Evolutionary conservation across 2,329 filamentous ascomycete genomes (phyloP), one percentile per base, ranked within the genome.

Genomic region (Dothideomycetes sp.): DNA sequence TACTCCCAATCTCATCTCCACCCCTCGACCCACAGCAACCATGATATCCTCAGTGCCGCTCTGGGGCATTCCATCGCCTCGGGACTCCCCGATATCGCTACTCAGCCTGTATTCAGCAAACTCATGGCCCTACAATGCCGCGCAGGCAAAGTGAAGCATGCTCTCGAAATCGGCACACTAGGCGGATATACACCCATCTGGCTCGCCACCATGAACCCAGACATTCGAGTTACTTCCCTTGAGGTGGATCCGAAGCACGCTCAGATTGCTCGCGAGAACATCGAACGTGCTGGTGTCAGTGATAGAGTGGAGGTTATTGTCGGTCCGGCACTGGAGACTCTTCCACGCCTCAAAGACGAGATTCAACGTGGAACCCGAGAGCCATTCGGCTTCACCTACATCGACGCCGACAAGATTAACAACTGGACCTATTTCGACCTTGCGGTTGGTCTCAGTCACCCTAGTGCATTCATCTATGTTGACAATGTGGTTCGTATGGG

Each of bases 151-250:
- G 40, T 37, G 5, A 45, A 38, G 46, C 44, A 41, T 51, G 57
- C 68, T 2, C 65, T 77, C 27, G 73, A 77, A 49, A 57, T 77
- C 35, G 73, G 73, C 17, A 75, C 70, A 0, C 52, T 77, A 18
- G 72, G 72, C 10, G 72, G 65, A 5, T 76, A 73, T 52, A 66
- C 64, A 1, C 63, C 67, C 11, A 69, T 75, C 39, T 75, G 68
- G 61, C 60, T 77, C 36, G 70, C 70, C 3, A 52, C 52, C 15
- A 50, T 57, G 10, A 54, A 52, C 9, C 57, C 59, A 0, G 49
- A 55, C 15, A 48, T 60, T 4, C 50, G 61, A 14, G 62, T 76
- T 12, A 73, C 67, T 0, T 72, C 62, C 34, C 60, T 77, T 36
- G 72, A 77, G 47, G 60, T 70, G 27, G 51, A 71, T 41, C 48